Evolutionary conservation across 2,329 filamentous ascomycete species (phyloP).

Genomic region (Aspergillus thermomutatus): DNA sequence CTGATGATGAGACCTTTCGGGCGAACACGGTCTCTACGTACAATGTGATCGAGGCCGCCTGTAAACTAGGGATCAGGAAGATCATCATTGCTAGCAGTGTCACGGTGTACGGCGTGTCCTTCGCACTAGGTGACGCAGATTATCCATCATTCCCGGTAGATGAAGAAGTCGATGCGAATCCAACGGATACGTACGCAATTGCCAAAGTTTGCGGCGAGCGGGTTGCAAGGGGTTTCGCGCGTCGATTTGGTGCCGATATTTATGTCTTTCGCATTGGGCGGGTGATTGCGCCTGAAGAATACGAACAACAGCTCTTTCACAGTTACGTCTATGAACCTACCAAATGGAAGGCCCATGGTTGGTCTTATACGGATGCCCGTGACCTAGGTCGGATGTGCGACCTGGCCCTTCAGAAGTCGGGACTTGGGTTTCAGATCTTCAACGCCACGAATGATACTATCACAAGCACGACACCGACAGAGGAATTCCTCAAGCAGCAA

Average conservation of each 20-base stretch:
- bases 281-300: constrained; percentile 61
- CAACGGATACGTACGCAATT: constrained; percentile 61
- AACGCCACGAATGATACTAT: constrained; percentile 63
- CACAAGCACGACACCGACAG: constrained; percentile 51
- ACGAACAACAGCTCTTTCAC: constrained; percentile 49
- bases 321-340: constrained; percentile 50
- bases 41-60: constrained; percentile 62
- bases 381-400: constrained; percentile 62
- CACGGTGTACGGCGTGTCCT: constrained; percentile 61
- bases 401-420: constrained; percentile 50
- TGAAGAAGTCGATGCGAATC: constrained; percentile 58
- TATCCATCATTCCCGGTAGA: constrained; percentile 58
- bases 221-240: constrained; percentile 55
- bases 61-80: constrained; percentile 60
- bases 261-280: constrained; percentile 61
- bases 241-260: constrained; percentile 55
- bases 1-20: constrained; percentile 58
- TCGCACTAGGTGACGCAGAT: constrained; percentile 56
- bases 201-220: constrained; percentile 59
- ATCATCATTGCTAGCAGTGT: constrained; percentile 60
- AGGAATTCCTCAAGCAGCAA: constrained; percentile 50
- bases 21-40: constrained; percentile 56
- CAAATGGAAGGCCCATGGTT: constrained; percentile 55
- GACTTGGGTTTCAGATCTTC: constrained; percentile 61
- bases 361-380: constrained; percentile 61